Percentiles rank a stretch among this genome's conserved stretches.
Conservation (phyloP, 1,139 yeast genomes). For the Nematodospora anomalae region DNA sequence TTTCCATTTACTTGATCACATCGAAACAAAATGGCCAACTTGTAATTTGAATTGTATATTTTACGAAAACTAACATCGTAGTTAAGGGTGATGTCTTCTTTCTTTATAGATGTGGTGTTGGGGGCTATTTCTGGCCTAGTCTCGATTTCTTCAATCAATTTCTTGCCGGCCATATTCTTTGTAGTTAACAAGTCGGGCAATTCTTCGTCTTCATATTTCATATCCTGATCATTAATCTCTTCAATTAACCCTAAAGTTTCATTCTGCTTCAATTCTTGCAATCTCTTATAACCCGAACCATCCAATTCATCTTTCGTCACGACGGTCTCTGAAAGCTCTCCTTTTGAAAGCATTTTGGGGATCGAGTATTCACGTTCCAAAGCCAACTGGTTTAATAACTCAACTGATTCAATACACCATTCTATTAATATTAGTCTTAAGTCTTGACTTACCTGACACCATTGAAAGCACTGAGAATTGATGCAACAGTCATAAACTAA, state of each 20-base stretch:
- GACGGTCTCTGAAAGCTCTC: constrained; percentile 43
- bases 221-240: constrained; percentile 29
- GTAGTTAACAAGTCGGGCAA: constrained; percentile 22
- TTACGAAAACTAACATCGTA: constrained; percentile 6
- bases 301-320: constrained; percentile 32
- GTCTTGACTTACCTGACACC: constrained; percentile 58
- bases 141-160: constrained; percentile 44
- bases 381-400: constrained; percentile 43
- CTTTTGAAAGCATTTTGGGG: constrained; percentile 67
- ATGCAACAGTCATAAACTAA: constrained; percentile 77
- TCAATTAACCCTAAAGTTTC: constrained; percentile 45
- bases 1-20: constrained; percentile 3
- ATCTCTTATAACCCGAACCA: constrained; percentile 32
- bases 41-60: constrained; percentile 4
- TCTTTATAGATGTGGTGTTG: constrained; percentile 1
- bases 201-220: constrained; percentile 17
- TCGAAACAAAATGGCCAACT: constrained; percentile 5
- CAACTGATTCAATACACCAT: constrained; percentile 71
- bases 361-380: constrained; percentile 45
- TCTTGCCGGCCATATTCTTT: constrained; percentile 4
- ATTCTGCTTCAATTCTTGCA: constrained; percentile 34
- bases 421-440: constrained; percentile 51
- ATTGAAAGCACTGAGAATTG: constrained; percentile 57
- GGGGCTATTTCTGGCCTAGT: not conserved
- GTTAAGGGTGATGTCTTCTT: not conserved